phyloP scores from a whole-genome alignment of 1,284 basidiomycete genomes.

The Pseudozyma flocculosa region DNA sequence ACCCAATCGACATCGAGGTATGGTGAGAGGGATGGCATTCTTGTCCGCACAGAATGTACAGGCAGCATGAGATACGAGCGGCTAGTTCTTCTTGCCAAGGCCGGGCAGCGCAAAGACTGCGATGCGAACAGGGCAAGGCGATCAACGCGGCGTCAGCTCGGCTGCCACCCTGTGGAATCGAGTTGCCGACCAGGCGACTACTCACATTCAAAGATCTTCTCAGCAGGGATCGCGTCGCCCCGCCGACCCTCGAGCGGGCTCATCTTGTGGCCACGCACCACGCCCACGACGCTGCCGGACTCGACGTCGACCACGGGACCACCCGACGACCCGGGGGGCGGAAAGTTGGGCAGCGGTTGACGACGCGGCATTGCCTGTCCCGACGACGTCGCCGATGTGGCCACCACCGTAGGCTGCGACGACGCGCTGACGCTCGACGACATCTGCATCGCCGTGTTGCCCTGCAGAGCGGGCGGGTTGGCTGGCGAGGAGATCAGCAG shows the following conservation, averaged over 20 bases:
- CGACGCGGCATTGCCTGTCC: too few species aligned
- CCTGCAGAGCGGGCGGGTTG: conserved; percentile 38
- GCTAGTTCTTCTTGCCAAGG: conserved; percentile 39
- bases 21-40: too few species aligned
- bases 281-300: conserved; percentile 69
- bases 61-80: too few species aligned
- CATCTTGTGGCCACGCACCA: conserved; percentile 69
- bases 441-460: conserved; percentile 15
- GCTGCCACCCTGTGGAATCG: too few species aligned
- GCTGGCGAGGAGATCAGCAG: conserved; percentile 32
- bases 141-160: background rate
- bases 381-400: background rate
- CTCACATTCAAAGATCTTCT: conserved; percentile 66
- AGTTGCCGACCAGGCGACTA: too few species aligned
- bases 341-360: conserved; percentile 58
- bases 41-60: too few species aligned
- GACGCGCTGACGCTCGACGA: conserved; percentile 13
- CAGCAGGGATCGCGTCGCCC: conserved; percentile 71
- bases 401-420: conserved; percentile 1
- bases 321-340: conserved; percentile 70
- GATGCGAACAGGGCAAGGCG: too few species aligned
- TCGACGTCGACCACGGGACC: conserved; percentile 70
- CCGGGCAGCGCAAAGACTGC: conserved; percentile 50
- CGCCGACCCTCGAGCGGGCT: conserved; percentile 63
- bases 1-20: background rate